Conservation (phyloP, 2,329 filamentous ascomycete species). For the Cercospora sesami region DNA sequence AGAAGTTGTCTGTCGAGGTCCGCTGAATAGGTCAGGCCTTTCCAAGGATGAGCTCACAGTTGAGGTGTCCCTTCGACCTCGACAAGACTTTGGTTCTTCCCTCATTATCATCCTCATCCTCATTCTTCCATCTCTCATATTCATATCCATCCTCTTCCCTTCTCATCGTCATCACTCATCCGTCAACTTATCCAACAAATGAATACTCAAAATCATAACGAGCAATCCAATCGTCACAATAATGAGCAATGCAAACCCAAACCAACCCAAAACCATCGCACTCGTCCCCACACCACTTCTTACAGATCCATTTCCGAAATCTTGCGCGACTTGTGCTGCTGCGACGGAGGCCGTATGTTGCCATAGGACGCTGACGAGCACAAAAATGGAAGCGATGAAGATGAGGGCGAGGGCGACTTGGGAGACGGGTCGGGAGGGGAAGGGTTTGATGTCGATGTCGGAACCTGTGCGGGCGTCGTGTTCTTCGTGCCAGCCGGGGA, state of each 20-base stretch:
- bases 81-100: neutral
- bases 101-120: neutral
- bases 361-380: conserved; percentile 71
- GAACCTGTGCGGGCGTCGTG: conserved; percentile 71
- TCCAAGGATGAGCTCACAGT: neutral
- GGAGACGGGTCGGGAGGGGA: conserved; percentile 87
- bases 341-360: conserved; percentile 97
- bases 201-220: conserved; percentile 94
- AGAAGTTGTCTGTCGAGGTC: neutral
- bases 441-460: conserved; percentile 88
- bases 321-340: conserved; percentile 88
- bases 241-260: conserved; percentile 88
- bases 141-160: neutral
- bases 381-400: conserved; percentile 67
- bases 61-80: neutral
- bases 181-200: conserved; percentile 66
- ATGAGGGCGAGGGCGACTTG: conserved; percentile 92
- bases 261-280: conserved; percentile 97
- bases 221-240: conserved; percentile 92
- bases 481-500: conserved; percentile 96
- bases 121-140: neutral
- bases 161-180: conserved; percentile 41
- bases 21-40: neutral
- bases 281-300: conserved; percentile 85
- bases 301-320: conserved; percentile 86